Conservation (phyloP, 1,284 basidiomycete species). For the Cryptococcus sp. region DNA sequence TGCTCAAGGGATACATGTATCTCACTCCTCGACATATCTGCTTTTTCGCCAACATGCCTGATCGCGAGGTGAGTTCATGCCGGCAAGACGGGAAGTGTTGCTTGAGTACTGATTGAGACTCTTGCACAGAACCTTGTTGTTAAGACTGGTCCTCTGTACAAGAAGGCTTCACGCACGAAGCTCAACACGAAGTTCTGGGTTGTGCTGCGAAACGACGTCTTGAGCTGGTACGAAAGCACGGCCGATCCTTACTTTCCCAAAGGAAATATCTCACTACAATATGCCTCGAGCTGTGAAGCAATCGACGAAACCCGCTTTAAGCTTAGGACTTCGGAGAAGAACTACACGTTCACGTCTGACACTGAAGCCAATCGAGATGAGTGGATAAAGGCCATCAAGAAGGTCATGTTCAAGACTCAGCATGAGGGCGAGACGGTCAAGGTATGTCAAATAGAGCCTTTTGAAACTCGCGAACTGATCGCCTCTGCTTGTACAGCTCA, state of each 20-base stretch:
- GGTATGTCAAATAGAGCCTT: conserved; percentile 53
- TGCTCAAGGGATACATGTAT: conserved; percentile 96
- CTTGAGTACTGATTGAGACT: background rate
- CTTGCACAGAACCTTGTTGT: conserved; percentile 71
- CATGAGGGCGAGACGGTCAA: conserved; percentile 95
- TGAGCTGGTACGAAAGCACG: conserved; percentile 94
- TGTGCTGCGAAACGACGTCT: conserved; percentile 84
- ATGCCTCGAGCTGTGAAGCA: conserved; percentile 83
- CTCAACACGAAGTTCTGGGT: conserved; percentile 93
- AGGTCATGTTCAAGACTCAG: conserved; percentile 87
- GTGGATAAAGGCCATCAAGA: conserved; percentile 91
- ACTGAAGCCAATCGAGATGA: conserved; percentile 78
- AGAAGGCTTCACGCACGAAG: conserved; percentile 81
- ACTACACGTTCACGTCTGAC: conserved; percentile 71
- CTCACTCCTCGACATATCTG: conserved; percentile 87
- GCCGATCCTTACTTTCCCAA: conserved; percentile 95
- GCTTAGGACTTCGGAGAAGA: conserved; percentile 75
- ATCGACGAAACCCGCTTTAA: conserved; percentile 72
- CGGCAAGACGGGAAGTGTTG: background rate
- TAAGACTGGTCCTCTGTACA: conserved; percentile 80
- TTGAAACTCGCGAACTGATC: background rate
- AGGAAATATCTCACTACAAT: conserved; percentile 89
- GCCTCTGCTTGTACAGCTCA: conserved; percentile 62
- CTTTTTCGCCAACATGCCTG: conserved; percentile 94
- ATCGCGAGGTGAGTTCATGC: conserved; percentile 66